A percentile compares a stretch with the other conserved stretches of the same genome.
These are phyloP conservation scores for Kodamaea neixiangensis DNA, from an alignment of 805 yeast genomes.

Conservation along the genomic window DNA sequence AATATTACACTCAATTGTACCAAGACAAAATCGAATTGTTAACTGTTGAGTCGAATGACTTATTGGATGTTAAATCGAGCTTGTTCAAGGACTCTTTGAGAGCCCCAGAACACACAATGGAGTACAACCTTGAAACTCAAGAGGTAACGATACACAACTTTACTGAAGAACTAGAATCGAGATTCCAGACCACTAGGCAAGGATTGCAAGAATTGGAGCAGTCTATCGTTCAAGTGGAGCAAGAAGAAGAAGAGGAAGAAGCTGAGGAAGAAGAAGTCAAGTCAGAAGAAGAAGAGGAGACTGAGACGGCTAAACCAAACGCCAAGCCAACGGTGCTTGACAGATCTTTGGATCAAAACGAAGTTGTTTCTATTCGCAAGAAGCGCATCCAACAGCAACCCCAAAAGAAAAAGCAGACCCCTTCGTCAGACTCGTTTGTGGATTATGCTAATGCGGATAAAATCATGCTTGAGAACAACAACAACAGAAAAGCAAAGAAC, in stretches of 20 bases:
- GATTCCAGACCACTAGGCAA: slow-evolving; percentile 16
- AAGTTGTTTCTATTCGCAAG: slow-evolving; percentile 39
- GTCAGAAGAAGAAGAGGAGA: slow-evolving; percentile 7
- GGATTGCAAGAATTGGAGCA: slow-evolving; percentile 15
- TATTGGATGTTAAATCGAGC: slow-evolving; percentile 4
- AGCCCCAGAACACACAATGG: slow-evolving; percentile 14
- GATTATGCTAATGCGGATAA: slow-evolving; percentile 50
- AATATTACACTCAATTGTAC: slow-evolving; percentile 13
- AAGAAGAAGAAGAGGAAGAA: slow-evolving; percentile 13
- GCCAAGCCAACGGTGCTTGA: not conserved
- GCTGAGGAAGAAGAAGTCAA: slow-evolving; percentile 9
- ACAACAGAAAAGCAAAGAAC: slow-evolving; percentile 18
- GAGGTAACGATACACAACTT: slow-evolving; percentile 20
- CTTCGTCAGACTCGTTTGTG: slow-evolving; percentile 26
- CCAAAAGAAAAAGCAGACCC: slow-evolving; percentile 13
- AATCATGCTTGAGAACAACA: slow-evolving; percentile 32
- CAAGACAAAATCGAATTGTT: slow-evolving; percentile 15
- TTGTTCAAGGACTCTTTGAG: not conserved
- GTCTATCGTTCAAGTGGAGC: slow-evolving; percentile 9
- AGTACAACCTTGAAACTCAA: slow-evolving; percentile 17
- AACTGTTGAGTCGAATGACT: not conserved
- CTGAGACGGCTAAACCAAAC: slow-evolving; percentile 1
- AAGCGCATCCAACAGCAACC: slow-evolving; percentile 14
- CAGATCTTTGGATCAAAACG: slow-evolving; percentile 5
- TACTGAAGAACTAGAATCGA: slow-evolving; percentile 16